phyloP scores from a whole-genome alignment of 495 filamentous ascomycete genomes.

The Penicillium lividum region DNA sequence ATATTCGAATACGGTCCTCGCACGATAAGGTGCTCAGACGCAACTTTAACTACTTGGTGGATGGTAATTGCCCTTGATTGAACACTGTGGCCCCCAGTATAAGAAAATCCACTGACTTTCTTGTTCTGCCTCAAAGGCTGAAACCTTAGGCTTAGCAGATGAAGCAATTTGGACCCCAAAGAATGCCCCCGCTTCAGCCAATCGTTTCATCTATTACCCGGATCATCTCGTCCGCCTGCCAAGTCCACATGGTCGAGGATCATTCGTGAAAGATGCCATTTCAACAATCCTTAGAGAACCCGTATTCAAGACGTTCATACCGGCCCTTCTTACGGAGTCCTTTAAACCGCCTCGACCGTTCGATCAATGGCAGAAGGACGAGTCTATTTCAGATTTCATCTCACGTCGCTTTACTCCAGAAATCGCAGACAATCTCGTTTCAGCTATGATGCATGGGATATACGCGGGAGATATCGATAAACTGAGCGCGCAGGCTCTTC shows the following conservation, averaged over 20 bases:
- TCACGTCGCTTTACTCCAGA: conserved; percentile 53
- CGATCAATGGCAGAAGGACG: conserved; percentile 50
- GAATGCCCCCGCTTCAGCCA: conserved; percentile 49
- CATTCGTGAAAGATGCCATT: conserved; percentile 20
- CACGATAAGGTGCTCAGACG: conserved; percentile 61
- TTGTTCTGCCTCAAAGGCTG: conserved; percentile 2
- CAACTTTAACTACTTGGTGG: conserved; percentile 51
- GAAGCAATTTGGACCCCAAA: conserved; percentile 61
- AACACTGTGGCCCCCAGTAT: not conserved
- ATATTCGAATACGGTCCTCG: conserved; percentile 86
- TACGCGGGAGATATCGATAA: conserved; percentile 89
- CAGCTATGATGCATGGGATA: conserved; percentile 83
- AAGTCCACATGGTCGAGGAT: conserved; percentile 29
- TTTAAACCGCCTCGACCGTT: conserved; percentile 26
- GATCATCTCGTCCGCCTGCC: conserved; percentile 80
- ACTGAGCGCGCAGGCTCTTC: conserved; percentile 67
- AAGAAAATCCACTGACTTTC: conserved; percentile 1
- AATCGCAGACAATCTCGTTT: conserved; percentile 73
- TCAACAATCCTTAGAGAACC: conserved; percentile 58
- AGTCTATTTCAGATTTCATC: conserved; percentile 73
- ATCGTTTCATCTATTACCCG: conserved; percentile 90
- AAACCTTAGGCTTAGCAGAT: conserved; percentile 55
- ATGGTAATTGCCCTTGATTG: conserved; percentile 49
- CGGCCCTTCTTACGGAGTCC: conserved; percentile 43
- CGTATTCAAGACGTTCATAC: conserved; percentile 55